These are phyloP conservation scores for Boletellus sp. DNA, from an alignment of 1,284 basidiomycete genomes.

Conservation along the genomic window DNA sequence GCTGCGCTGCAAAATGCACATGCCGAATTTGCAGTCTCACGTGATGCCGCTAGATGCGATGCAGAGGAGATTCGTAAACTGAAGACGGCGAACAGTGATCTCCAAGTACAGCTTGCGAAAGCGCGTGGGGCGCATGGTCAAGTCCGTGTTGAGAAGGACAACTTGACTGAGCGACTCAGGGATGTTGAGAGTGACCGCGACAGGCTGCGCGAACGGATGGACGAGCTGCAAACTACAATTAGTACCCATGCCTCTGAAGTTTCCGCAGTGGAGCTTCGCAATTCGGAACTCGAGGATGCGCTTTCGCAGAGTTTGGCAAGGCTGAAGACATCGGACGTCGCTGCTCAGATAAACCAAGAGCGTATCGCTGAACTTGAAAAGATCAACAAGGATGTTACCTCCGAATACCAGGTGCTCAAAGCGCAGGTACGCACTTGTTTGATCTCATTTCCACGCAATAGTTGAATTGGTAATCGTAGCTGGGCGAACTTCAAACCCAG, in stretches of 20 bases:
- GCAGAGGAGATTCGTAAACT: constrained; percentile 64
- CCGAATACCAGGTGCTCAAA: constrained; percentile 55
- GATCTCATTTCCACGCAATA: neutral
- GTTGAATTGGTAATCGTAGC: constrained; percentile 36
- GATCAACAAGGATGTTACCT: constrained; percentile 45
- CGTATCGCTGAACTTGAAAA: constrained; percentile 62
- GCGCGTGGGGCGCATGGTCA: constrained; percentile 73
- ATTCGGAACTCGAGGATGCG: constrained; percentile 63
- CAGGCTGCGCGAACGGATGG: constrained; percentile 48
- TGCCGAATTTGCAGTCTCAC: constrained; percentile 55
- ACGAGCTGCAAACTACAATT: constrained; percentile 48
- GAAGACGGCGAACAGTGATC: constrained; percentile 51
- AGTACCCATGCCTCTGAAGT: constrained; percentile 46
- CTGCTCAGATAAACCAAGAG: constrained; percentile 53
- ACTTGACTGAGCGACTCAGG: constrained; percentile 56
- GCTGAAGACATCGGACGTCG: constrained; percentile 67
- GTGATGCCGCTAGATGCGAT: constrained; percentile 55
- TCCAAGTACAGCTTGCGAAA: constrained; percentile 68
- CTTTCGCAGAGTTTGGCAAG: constrained; percentile 64
- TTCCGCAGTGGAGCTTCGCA: constrained; percentile 49
- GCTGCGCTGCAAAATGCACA: constrained; percentile 57
- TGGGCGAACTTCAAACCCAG: constrained; percentile 58
- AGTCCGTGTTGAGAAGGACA: constrained; percentile 77
- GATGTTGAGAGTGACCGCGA: constrained; percentile 65
- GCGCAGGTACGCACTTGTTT: constrained; percentile 48